These are phyloP conservation scores for Domatiomyces catenatus DNA, from an alignment of 2,329 filamentous ascomycete species.

Conservation along the genomic window DNA sequence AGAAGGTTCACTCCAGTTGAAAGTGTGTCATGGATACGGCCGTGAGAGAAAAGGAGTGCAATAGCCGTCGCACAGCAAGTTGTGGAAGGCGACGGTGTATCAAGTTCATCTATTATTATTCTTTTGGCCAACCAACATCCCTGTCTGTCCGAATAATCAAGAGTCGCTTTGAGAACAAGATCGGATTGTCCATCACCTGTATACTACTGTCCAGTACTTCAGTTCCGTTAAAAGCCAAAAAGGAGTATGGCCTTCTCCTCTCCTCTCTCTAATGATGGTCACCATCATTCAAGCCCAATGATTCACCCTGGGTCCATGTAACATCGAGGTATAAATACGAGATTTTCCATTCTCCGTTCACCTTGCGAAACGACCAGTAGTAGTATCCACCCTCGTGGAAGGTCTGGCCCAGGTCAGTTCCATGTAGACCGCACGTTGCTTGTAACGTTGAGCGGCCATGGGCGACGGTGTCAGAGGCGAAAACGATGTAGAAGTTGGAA, in stretches of 20 bases:
- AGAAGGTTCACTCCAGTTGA: no score
- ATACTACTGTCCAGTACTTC: no score
- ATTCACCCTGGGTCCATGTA: constrained; percentile 6
- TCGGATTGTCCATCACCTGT: no score
- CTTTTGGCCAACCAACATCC: no score
- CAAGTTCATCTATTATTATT: no score
- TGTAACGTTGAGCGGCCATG: constrained; percentile 5
- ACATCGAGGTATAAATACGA: constrained; percentile 9
- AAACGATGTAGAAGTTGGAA: constrained; percentile 6
- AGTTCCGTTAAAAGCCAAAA: no score
- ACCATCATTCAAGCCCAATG: constrained; percentile 6
- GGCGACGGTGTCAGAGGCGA: constrained; percentile 4
- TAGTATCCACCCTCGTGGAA: constrained; percentile 10
- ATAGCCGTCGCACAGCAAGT: no score
- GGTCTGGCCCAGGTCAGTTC: constrained; percentile 3
- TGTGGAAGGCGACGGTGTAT: no score
- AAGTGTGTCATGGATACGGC: no score
- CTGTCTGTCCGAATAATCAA: no score
- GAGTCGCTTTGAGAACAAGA: no score
- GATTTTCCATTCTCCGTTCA: constrained; percentile 5
- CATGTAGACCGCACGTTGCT: constrained; percentile 6
- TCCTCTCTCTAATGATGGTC: background rate
- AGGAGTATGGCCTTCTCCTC: background rate
- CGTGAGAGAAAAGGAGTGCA: no score
- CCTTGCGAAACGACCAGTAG: constrained; percentile 9